phyloP scores from a whole-genome alignment of 257 asterid species.

The Ocimum tenuiflorum region DNA sequence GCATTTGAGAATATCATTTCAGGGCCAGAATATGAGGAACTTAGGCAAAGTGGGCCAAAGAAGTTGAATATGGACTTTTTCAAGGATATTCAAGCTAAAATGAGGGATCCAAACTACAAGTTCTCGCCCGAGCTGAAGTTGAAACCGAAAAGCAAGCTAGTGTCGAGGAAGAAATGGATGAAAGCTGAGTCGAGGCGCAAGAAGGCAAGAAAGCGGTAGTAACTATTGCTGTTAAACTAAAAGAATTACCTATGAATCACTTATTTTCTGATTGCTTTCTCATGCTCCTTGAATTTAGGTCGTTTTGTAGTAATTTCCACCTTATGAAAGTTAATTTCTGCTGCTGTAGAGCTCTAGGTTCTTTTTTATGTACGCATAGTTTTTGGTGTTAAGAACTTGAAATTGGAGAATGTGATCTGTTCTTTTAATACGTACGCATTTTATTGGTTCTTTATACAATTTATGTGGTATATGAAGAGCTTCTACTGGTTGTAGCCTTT shows the following conservation, averaged over 20 bases:
- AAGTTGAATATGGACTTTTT: slow-evolving; percentile 70
- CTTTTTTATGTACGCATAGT: too few species aligned
- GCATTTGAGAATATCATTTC: slow-evolving; percentile 89
- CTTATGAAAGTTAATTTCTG: too few species aligned
- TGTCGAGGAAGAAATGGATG: slow-evolving; percentile 72
- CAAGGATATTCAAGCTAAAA: slow-evolving; percentile 81
- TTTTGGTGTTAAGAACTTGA: too few species aligned
- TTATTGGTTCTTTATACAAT: too few species aligned
- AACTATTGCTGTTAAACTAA: not conserved
- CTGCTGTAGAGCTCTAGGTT: too few species aligned
- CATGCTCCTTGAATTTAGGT: not conserved
- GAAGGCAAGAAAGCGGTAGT: slow-evolving; percentile 66
- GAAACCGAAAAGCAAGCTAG: slow-evolving; percentile 79
- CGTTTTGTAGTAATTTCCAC: too few species aligned
- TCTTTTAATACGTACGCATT: too few species aligned
- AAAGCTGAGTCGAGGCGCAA: slow-evolving; percentile 78
- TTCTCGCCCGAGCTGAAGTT: slow-evolving; percentile 78
- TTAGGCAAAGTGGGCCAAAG: slow-evolving; percentile 85
- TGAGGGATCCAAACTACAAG: slow-evolving; percentile 88
- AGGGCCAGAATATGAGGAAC: slow-evolving; percentile 87
- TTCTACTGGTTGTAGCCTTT: too few species aligned
- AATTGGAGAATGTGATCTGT: too few species aligned
- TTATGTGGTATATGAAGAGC: too few species aligned
- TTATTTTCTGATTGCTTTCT: not conserved
- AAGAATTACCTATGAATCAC: slow-evolving; percentile 2